A percentile compares a stretch with the other conserved stretches of the same genome.
Evolutionary conservation across 2,329 filamentous ascomycete species (phyloP).

Genomic region (Penicillium sp.): DNA sequence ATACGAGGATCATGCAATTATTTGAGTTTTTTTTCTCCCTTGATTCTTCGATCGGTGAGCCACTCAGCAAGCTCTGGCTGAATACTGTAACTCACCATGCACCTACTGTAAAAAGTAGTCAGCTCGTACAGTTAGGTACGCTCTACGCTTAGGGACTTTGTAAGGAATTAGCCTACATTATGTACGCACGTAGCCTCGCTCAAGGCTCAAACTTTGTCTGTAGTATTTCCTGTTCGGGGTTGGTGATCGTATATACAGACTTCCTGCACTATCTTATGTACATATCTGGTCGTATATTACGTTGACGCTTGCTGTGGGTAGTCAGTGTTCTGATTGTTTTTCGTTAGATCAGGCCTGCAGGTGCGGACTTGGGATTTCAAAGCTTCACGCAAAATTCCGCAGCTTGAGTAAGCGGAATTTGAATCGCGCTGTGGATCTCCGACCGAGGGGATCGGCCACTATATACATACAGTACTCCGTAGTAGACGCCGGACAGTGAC

Average conservation of each 20-base stretch:
- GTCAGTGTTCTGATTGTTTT: too few species aligned
- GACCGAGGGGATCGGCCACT: not conserved
- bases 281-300: not conserved
- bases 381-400: not conserved
- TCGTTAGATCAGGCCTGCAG: not conserved
- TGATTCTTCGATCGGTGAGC: conserved; percentile 7
- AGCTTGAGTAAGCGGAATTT: conserved; percentile 7
- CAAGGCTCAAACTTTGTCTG: not conserved
- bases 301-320: too few species aligned
- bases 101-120: not conserved
- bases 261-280: not conserved
- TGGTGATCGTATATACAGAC: not conserved
- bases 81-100: not conserved
- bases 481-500: not conserved
- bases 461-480: not conserved
- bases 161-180: not conserved
- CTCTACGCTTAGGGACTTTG: too few species aligned
- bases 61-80: not conserved
- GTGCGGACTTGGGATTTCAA: not conserved
- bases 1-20: conserved; percentile 12
- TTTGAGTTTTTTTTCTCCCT: conserved; percentile 18
- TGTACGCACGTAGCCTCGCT: not conserved
- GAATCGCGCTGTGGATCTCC: conserved; percentile 2
- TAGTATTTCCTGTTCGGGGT: not conserved
- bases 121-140: not conserved